These are phyloP conservation scores for Tricholoma flavovirens DNA, from an alignment of 768 basidiomycete species.

Conservation along the genomic window DNA sequence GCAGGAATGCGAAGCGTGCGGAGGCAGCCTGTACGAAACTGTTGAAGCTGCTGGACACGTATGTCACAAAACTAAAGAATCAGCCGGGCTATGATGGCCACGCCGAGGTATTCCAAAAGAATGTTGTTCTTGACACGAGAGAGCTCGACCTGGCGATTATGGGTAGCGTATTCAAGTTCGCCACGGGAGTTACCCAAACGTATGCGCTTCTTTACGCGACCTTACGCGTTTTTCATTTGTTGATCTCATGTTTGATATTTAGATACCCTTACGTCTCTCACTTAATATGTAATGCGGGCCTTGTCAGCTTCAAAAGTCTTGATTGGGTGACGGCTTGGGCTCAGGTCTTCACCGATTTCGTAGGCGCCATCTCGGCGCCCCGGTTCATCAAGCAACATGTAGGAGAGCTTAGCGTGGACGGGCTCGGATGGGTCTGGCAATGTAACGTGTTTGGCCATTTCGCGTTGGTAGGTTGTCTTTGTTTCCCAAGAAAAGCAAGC, in stretches of 20 bases:
- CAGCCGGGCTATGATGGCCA: constrained; percentile 41
- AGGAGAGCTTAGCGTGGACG: constrained; percentile 60
- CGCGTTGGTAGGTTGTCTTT: constrained; percentile 49
- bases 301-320: constrained; percentile 51
- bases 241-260: not conserved
- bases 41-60: constrained; percentile 45
- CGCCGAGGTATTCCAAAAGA: constrained; percentile 51
- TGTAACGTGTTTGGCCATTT: constrained; percentile 83
- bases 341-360: constrained; percentile 42
- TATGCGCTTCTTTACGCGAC: not conserved
- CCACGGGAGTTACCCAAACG: constrained; percentile 34
- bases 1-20: constrained; percentile 61
- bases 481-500: not conserved
- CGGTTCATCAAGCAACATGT: constrained; percentile 48
- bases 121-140: constrained; percentile 55
- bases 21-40: constrained; percentile 55
- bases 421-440: constrained; percentile 80
- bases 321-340: constrained; percentile 40
- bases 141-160: constrained; percentile 60
- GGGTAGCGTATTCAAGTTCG: constrained; percentile 57
- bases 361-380: constrained; percentile 49
- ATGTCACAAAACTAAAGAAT: constrained; percentile 35
- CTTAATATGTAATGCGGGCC: constrained; percentile 75
- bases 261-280: constrained; percentile 83
- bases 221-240: not conserved